Percentiles rank a stretch among this genome's conserved stretches.
phyloP scores from a whole-genome alignment of 306 rosid species.

The Vigna nakashimae region DNA sequence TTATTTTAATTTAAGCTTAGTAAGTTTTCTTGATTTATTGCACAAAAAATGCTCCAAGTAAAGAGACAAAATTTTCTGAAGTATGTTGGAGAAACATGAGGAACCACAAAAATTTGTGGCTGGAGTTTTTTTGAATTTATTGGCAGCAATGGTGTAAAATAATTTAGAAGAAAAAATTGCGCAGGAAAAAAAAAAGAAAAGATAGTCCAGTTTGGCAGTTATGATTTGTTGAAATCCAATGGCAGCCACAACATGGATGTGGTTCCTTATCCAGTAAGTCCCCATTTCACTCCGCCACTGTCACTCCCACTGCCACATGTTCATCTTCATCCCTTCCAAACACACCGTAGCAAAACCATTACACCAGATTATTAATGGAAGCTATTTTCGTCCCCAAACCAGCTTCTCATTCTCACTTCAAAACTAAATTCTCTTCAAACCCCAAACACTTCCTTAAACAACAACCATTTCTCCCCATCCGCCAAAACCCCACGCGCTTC shows the following conservation, averaged over 20 bases:
- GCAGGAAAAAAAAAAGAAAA: background rate
- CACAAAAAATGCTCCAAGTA: background rate
- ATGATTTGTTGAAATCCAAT: slow-evolving; percentile 10
- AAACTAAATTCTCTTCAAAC: slow-evolving; percentile 42
- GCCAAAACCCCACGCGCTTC: slow-evolving; percentile 45
- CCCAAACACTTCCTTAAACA: slow-evolving; percentile 39
- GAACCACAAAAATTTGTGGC: background rate
- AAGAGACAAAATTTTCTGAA: background rate
- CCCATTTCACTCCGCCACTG: background rate
- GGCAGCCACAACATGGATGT: slow-evolving; percentile 58
- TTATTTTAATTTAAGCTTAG: no score
- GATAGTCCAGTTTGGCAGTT: background rate
- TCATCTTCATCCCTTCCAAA: background rate
- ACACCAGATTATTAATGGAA: slow-evolving; percentile 58
- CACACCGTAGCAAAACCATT: slow-evolving; percentile 5
- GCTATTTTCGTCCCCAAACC: slow-evolving; percentile 66
- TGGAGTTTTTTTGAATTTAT: background rate
- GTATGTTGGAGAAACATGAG: background rate
- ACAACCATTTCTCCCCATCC: slow-evolving; percentile 33
- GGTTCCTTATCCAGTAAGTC: slow-evolving; percentile 66
- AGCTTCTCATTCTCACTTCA: slow-evolving; percentile 68
- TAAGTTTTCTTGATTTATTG: no score
- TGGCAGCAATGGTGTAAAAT: background rate
- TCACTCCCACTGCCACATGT: slow-evolving; percentile 42
- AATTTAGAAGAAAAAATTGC: background rate